Base-by-base conservation (phyloP, 805 yeast genomes). In the Metschnikowia koreensis region DNA sequence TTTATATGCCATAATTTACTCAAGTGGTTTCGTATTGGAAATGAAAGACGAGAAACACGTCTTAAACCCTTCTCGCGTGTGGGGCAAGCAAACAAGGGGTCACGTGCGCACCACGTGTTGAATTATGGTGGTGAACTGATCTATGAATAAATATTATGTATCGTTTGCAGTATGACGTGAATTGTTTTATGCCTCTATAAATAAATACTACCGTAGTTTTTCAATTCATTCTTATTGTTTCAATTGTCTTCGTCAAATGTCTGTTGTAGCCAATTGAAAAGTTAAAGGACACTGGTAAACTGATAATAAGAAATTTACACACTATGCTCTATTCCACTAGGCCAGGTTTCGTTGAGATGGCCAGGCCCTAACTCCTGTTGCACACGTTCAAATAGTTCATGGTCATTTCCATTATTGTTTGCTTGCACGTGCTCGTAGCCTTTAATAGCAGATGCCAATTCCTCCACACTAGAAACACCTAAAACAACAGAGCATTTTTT, bases 271-370 rank as follows among this genome's bases (percentile, higher is more conserved):
- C 22, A 22, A 22, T 22, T 22, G 22, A 22, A 22, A 22, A 22
- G 22, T 22, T 22, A 22, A 31, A 10, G 34, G 6, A 31, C 6
- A 10, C 34, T 10, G 34, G 3, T 6, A 3, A 3, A 31, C 13
- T 12, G 13, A 31, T 9, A 2, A 2, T 2, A 31, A 22, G 22
- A 22, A 2, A 31, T 31, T 12, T 31, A 31, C 13, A 31, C 10
- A 31, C 34, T 13, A 16, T 48, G 52, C n/a, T 44, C 52, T n/a
- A 48, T 60, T 1, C 78, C 78, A 56, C 76, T 71, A 9, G 63
- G 63, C 96, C 96, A 89, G 2, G 81, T 76, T 63, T 83, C 88
- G 63, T 87, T 81, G 52, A 81, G 63, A 58, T 82, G 86, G 0
- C 37, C 46, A 62, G 66, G 10, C 84, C 90, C 47, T 82, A 70